Conservation (phyloP, 2,329 filamentous ascomycete species). For the Pseudogymnoascus sp. region DNA sequence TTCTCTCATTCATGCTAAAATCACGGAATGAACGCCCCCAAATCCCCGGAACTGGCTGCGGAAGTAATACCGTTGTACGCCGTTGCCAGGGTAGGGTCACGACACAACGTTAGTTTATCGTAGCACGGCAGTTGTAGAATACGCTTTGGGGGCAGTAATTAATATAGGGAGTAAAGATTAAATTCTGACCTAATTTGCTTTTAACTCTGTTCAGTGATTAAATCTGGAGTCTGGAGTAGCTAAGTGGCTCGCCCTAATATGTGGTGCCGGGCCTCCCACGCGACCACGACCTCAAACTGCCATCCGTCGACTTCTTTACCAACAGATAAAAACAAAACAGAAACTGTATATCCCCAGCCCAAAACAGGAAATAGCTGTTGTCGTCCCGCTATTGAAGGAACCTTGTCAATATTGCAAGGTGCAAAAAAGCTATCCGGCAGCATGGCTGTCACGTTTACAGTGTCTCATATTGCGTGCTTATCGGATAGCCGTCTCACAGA, state of each 20-base stretch:
- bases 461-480: slow-evolving; percentile 8
- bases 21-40: neutral
- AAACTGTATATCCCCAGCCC: neutral
- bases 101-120: neutral
- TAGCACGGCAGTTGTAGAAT: neutral
- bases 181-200: neutral
- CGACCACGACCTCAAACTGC: neutral
- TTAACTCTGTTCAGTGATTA: neutral
- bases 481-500: neutral
- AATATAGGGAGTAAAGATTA: neutral
- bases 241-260: neutral
- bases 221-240: neutral
- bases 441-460: slow-evolving; percentile 3
- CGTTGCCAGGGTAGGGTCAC: neutral
- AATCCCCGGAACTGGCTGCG: neutral
- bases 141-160: neutral
- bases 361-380: neutral
- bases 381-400: neutral
- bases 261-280: neutral
- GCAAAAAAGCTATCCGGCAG: neutral
- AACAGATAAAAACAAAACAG: neutral
- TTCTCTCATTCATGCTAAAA: slow-evolving; percentile 12
- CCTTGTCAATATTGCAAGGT: neutral
- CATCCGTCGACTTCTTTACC: neutral
- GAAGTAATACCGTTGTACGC: neutral